phyloP scores from a whole-genome alignment of 2,329 filamentous ascomycete species.

The Colletotrichum abscissum region DNA sequence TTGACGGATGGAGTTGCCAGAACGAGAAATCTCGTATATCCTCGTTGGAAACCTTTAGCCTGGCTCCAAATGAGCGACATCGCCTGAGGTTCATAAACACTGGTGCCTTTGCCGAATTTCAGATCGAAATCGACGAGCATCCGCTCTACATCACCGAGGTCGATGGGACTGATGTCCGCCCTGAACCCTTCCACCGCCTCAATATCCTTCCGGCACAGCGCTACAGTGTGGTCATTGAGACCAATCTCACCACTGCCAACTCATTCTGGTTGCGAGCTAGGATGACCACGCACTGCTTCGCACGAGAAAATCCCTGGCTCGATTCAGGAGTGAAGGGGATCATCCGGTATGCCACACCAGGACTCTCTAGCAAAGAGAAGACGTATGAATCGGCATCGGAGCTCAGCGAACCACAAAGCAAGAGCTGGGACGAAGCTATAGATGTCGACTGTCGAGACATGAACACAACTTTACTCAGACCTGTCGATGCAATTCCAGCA shows the following conservation, averaged over 20 bases:
- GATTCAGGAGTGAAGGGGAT: conserved; percentile 45
- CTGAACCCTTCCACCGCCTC: conserved; percentile 67
- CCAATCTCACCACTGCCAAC: conserved; percentile 63
- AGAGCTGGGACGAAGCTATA: conserved; percentile 60
- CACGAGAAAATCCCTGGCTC: conserved; percentile 44
- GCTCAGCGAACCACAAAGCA: conserved; percentile 48
- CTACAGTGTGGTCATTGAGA: conserved; percentile 73
- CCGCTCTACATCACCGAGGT: conserved; percentile 74
- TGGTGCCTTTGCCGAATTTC: conserved; percentile 78
- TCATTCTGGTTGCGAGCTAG: conserved; percentile 74
- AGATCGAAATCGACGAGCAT: conserved; percentile 77
- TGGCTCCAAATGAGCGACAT: conserved; percentile 68
- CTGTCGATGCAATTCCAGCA: conserved; percentile 48
- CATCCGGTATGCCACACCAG: conserved; percentile 42
- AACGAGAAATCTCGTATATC: conserved; percentile 32
- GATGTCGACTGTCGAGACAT: conserved; percentile 64
- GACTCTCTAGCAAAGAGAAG: neutral
- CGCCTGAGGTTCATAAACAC: conserved; percentile 77
- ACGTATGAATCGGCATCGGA: neutral
- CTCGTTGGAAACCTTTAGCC: conserved; percentile 47
- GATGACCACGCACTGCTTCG: conserved; percentile 54
- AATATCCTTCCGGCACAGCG: conserved; percentile 78
- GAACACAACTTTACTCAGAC: conserved; percentile 58
- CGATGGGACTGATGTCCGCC: conserved; percentile 75
- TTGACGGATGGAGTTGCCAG: conserved; percentile 56